These are phyloP conservation scores for Aspergillus ochraceus DNA, from an alignment of 2,329 filamentous ascomycete genomes.

Conservation along the genomic window DNA sequence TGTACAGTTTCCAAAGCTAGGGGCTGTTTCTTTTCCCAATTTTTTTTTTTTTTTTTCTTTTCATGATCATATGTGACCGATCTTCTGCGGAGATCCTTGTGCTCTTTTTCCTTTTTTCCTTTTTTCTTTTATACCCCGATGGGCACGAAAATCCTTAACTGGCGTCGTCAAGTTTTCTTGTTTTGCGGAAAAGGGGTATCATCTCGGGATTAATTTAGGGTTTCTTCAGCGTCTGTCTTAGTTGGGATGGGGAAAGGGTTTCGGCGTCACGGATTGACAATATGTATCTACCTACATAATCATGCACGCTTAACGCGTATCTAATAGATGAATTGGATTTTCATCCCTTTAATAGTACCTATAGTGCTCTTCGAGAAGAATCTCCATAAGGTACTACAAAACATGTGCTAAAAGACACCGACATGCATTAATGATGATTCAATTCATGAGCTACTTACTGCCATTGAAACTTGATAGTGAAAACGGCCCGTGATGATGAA, in stretches of 20 bases:
- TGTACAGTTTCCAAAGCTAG: constrained; percentile 69
- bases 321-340: background rate
- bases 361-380: too few relatives aligned
- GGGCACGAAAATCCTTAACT: background rate
- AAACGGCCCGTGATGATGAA: background rate
- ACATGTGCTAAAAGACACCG: too few relatives aligned
- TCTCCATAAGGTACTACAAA: too few relatives aligned
- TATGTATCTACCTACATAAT: background rate
- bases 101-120: background rate
- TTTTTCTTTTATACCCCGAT: background rate
- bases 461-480: background rate
- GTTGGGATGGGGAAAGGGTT: background rate
- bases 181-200: background rate
- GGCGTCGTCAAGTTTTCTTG: background rate
- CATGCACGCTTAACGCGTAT: background rate
- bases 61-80: background rate
- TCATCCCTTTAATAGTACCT: background rate
- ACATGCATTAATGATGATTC: background rate
- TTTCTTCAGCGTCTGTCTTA: background rate
- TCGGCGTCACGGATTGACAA: background rate
- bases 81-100: background rate
- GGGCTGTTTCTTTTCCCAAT: background rate
- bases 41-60: background rate
- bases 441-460: background rate
- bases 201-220: background rate